Evolutionary conservation across 345 rosid genomes (phyloP), one percentile per base, ranked within the genome.

Genomic region (Nasturtium officinale): DNA sequence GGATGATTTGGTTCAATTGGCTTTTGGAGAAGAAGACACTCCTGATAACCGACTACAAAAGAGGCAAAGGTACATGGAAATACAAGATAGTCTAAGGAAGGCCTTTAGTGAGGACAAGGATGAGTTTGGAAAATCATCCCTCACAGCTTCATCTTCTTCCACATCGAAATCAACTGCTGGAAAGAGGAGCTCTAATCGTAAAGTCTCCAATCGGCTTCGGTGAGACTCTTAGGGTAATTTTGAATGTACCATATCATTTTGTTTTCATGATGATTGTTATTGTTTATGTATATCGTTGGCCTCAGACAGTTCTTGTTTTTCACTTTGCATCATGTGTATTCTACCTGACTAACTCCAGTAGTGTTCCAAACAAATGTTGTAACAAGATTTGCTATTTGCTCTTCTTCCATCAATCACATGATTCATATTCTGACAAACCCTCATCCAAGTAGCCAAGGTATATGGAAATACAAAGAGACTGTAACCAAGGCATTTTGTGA

Each of bases 31-130:
- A 55, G 79, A 79, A 0, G 89, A 82, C 43, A 79, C 83, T 9
- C 73, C 77, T 0, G 87, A 87, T 38, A 90, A 81, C 50, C 79
- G 77, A 45, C 35, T 32, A 12, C 75, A 80, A 6, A 93, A 87
- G 82, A 84, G 23, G 72, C 80, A 60, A 71, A 86, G 87, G 79
- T 85, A 77, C 66, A 40, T 59, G 66, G 90, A 90, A 72, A 83
- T 86, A 38, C 86, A 80, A 65, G 87, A 89, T 38, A 55, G 53
- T 52, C 17, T 90, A 5, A 48, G 33, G 12, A 78, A 86, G 76
- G 92, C 96, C 25, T 90, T 81, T 43, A 69, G 16, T 57, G 84
- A 85, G 72, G 94, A 92, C 73, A 88, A 83, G 62, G 85, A 81
- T 65, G 89, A 86, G 81, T 54, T 71, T 28, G 85, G 74, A 16